phyloP scores from a whole-genome alignment of 2,329 filamentous ascomycete species.

The Aschersonia sp. region DNA sequence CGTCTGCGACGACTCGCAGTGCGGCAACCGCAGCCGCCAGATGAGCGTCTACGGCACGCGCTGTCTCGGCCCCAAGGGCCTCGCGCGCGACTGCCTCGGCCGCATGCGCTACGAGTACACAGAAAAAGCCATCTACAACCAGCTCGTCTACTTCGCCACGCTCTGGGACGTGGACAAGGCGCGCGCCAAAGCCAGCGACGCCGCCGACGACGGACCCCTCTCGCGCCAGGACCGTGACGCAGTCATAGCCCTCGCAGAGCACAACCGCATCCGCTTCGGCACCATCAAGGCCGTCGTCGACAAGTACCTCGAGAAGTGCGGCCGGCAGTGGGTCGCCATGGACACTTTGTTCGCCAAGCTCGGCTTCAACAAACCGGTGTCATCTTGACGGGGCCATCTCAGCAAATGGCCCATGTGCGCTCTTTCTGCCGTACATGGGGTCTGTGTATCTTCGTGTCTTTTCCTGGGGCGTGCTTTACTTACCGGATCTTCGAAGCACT shows the following conservation, averaged over 20 bases:
- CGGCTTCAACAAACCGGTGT: conserved; percentile 30
- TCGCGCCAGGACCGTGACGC: conserved; percentile 45
- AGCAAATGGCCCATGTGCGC: background rate
- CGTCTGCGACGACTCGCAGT: conserved; percentile 77
- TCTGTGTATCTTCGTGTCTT: no score
- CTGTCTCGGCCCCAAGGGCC: conserved; percentile 75
- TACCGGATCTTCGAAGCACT: no score
- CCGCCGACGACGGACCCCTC: conserved; percentile 31
- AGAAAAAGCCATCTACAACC: conserved; percentile 89
- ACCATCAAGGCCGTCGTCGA: conserved; percentile 68
- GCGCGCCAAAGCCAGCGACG: conserved; percentile 33
- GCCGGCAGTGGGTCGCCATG: conserved; percentile 88
- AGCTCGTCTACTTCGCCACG: conserved; percentile 73
- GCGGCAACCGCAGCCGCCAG: conserved; percentile 74
- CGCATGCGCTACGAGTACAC: conserved; percentile 78
- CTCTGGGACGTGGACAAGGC: conserved; percentile 87
- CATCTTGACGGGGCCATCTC: conserved; percentile 3
- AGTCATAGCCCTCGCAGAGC: conserved; percentile 58
- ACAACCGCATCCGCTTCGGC: conserved; percentile 68
- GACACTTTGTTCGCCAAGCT: conserved; percentile 66
- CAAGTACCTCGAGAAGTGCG: conserved; percentile 76
- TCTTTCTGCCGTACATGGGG: no score
- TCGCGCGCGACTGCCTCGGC: conserved; percentile 72
- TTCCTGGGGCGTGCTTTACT: no score
- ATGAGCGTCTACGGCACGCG: conserved; percentile 86